Conservation (phyloP, 2,329 filamentous ascomycete species). For the Fusarium xyrophilum region DNA sequence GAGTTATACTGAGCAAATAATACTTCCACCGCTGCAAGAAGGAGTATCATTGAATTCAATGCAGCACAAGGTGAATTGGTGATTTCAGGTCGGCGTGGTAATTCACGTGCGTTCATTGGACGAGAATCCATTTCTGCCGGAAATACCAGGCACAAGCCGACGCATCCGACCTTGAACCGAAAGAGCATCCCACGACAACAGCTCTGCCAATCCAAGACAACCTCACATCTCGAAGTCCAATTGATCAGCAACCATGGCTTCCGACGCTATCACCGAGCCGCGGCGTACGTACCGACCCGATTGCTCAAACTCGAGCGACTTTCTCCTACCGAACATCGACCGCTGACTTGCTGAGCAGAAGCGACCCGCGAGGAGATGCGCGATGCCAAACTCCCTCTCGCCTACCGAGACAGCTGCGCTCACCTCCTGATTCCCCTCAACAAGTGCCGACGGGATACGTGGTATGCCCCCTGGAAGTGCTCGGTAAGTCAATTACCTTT, state of each 20-base stretch:
- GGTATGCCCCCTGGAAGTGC: constrained; percentile 98
- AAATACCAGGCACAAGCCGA: constrained; percentile 38
- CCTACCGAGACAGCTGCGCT: constrained; percentile 95
- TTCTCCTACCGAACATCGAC: constrained; percentile 23
- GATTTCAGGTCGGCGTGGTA: constrained; percentile 31
- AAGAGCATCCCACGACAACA: constrained; percentile 40
- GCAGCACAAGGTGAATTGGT: not conserved
- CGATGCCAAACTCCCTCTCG: constrained; percentile 83
- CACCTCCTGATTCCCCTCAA: constrained; percentile 95
- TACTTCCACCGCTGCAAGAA: accelerated
- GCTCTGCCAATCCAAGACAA: constrained; percentile 39
- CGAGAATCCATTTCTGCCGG: constrained; percentile 28
- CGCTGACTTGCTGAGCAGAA: constrained; percentile 54
- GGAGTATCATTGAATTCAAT: accelerated
- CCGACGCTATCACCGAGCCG: constrained; percentile 48
- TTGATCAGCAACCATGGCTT: constrained; percentile 49
- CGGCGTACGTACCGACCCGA: constrained; percentile 46
- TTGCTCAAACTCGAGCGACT: not conserved
- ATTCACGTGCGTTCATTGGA: constrained; percentile 39
- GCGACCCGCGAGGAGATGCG: constrained; percentile 93
- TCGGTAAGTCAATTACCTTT: constrained; percentile 68
- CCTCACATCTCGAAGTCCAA: constrained; percentile 44
- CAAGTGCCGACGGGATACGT: constrained; percentile 88
- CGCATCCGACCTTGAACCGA: constrained; percentile 43
- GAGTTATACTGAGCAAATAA: accelerated